Percentiles rank a stretch among this genome's conserved stretches.
phyloP scores from a whole-genome alignment of 768 basidiomycete genomes.

The Tulasnella sp. region DNA sequence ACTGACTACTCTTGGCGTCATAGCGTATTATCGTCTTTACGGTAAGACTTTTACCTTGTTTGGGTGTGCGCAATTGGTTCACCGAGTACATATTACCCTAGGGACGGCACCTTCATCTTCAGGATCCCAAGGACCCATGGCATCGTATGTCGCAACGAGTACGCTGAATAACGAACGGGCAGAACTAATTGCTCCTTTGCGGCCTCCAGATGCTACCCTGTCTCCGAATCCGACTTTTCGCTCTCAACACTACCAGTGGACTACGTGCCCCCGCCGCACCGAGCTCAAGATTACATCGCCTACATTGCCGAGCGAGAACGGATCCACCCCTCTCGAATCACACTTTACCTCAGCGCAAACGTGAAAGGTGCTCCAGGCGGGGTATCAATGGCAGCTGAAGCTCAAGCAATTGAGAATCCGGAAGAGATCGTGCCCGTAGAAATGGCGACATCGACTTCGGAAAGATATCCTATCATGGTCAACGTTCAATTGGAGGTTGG shows the following conservation, averaged over 20 bases:
- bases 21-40: neutral
- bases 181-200: neutral
- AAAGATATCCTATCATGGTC: neutral
- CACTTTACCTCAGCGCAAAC: neutral
- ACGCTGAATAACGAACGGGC: neutral
- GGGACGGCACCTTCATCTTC: neutral
- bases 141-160: neutral
- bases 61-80: neutral
- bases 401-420: neutral
- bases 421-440: neutral
- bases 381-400: neutral
- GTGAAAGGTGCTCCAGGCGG: no score
- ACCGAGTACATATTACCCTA: neutral
- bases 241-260: neutral
- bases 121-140: neutral
- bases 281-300: neutral
- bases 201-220: neutral
- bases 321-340: slow-evolving; percentile 14
- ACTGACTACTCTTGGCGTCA: neutral
- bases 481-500: neutral
- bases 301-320: neutral
- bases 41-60: neutral
- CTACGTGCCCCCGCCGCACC: neutral
- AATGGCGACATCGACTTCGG: neutral
- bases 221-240: neutral